phyloP scores from a whole-genome alignment of 2,329 filamentous ascomycete species.

The Lachnellula suecica region DNA sequence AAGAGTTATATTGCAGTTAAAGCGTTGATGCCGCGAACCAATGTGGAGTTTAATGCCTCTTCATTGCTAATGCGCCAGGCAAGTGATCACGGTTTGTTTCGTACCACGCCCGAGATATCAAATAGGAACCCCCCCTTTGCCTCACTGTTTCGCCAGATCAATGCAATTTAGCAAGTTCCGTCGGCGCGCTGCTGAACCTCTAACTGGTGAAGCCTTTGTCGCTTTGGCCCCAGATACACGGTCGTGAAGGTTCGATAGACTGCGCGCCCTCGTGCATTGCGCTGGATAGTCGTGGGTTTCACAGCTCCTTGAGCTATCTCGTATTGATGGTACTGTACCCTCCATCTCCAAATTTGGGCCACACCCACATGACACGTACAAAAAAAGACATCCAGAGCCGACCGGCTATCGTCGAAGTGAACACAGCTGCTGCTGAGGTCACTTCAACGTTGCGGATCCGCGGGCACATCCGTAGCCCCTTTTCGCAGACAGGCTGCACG shows the following conservation, averaged over 20 bases:
- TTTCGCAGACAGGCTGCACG: too few relatives aligned
- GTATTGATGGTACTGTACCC: too few relatives aligned
- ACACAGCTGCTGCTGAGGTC: conserved; percentile 11
- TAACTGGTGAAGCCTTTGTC: not conserved
- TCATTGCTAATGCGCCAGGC: not conserved
- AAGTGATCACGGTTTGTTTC: not conserved
- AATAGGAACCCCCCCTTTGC: not conserved
- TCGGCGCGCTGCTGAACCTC: conserved; percentile 3
- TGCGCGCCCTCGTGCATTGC: not conserved
- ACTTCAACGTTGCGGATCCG: too few relatives aligned
- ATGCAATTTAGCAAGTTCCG: conserved; percentile 15
- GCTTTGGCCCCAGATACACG: not conserved
- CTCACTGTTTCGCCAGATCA: conserved; percentile 18
- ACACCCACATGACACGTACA: too few relatives aligned
- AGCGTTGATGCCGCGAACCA: conserved; percentile 8
- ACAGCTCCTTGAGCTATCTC: too few relatives aligned
- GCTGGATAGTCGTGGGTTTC: conserved; percentile 8
- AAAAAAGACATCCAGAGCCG: too few relatives aligned
- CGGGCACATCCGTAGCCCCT: too few relatives aligned
- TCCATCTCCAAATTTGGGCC: too few relatives aligned
- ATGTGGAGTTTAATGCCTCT: conserved; percentile 5
- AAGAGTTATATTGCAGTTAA: not conserved
- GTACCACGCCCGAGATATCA: not conserved
- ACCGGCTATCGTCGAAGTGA: too few relatives aligned
- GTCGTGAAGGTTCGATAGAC: not conserved